Evolutionary conservation across 2,329 filamentous ascomycete species (phyloP).

Genomic region (Thielaviopsis punctulata): DNA sequence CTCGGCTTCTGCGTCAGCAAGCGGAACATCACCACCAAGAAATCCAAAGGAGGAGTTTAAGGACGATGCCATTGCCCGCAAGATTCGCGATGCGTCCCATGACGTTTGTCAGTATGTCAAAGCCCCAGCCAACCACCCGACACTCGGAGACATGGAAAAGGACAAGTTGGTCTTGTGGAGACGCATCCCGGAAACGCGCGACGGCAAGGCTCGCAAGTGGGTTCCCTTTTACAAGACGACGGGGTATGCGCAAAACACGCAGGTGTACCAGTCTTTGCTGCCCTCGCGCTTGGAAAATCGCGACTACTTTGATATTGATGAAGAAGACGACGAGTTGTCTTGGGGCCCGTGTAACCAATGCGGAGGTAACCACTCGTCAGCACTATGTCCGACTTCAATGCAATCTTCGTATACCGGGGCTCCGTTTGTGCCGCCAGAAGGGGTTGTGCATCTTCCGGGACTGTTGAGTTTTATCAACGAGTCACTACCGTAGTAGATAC

Average conservation of each 20-base stretch:
- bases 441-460: background rate
- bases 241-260: constrained; percentile 17
- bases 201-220: constrained; percentile 27
- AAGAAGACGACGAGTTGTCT: background rate
- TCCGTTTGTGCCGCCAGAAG: no score
- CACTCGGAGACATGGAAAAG: background rate
- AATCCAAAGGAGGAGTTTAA: background rate
- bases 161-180: constrained; percentile 30
- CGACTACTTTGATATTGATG: background rate
- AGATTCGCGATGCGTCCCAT: background rate
- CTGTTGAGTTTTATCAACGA: background rate
- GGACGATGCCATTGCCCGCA: background rate
- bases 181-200: constrained; percentile 26
- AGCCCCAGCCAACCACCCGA: background rate
- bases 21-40: background rate
- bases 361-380: background rate
- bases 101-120: background rate
- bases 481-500: background rate
- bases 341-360: background rate
- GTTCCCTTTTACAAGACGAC: constrained; percentile 27
- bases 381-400: background rate
- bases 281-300: background rate
- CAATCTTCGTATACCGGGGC: no score
- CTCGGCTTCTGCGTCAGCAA: no score
- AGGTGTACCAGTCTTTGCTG: background rate